phyloP scores from a whole-genome alignment of 2,329 filamentous ascomycete genomes.

The Aspergillus calidoustus region DNA sequence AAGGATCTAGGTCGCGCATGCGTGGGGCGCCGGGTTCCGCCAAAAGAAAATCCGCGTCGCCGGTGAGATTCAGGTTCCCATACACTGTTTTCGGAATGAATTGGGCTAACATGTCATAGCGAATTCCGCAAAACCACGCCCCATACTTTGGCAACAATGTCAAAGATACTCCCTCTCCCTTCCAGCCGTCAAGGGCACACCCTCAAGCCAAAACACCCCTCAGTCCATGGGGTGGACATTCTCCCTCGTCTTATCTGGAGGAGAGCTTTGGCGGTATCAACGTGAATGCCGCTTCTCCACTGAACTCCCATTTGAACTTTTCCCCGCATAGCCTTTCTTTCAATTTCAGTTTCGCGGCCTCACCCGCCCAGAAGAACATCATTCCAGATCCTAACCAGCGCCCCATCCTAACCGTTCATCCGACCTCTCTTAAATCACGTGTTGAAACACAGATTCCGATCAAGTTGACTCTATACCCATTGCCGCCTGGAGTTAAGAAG shows the following conservation, averaged over 20 bases:
- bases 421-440: constrained; percentile 78
- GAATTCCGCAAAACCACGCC: constrained; percentile 31
- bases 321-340: constrained; percentile 39
- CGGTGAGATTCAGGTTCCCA: constrained; percentile 31
- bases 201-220: constrained; percentile 39
- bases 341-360: constrained; percentile 42
- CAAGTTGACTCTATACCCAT: constrained; percentile 74
- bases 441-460: constrained; percentile 97
- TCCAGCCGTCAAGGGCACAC: constrained; percentile 36
- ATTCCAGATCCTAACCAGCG: constrained; percentile 40
- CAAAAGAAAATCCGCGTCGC: constrained; percentile 31
- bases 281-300: constrained; percentile 50
- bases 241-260: constrained; percentile 49
- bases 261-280: constrained; percentile 52
- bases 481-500: constrained; percentile 76
- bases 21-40: constrained; percentile 32
- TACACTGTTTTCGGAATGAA: not conserved
- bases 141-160: constrained; percentile 41
- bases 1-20: constrained; percentile 32
- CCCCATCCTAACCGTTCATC: constrained; percentile 62
- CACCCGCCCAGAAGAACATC: constrained; percentile 32
- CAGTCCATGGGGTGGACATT: constrained; percentile 46
- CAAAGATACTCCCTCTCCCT: constrained; percentile 42
- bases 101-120: constrained; percentile 19
- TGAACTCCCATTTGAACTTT: constrained; percentile 46